These are phyloP conservation scores for Pseudonitzschia multiseries DNA, from an alignment of 108 stramenopile genomes.

Conservation along the genomic window DNA sequence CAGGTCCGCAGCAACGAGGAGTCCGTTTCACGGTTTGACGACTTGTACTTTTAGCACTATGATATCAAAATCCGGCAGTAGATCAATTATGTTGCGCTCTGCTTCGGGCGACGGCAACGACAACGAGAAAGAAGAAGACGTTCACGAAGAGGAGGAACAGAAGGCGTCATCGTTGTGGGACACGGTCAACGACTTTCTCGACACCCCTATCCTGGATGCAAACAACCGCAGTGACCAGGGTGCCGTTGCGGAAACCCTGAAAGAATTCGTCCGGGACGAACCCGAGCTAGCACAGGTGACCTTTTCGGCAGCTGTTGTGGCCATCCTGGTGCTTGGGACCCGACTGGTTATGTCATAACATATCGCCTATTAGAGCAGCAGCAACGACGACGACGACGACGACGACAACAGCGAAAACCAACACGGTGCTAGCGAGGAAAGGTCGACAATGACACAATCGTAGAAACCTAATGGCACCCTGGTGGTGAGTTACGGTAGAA, in stretches of 20 bases:
- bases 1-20: too few relatives aligned
- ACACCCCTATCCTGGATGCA: conserved; percentile 28
- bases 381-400: too few relatives aligned
- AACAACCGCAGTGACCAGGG: conserved; percentile 23
- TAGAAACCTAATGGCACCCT: too few relatives aligned
- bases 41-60: too few relatives aligned
- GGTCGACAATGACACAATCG: too few relatives aligned
- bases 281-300: conserved; percentile 23
- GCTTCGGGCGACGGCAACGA: neutral
- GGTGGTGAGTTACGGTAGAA: too few relatives aligned
- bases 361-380: neutral
- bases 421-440: too few relatives aligned
- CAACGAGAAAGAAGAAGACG: neutral
- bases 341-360: neutral
- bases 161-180: conserved; percentile 11
- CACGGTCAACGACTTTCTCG: conserved; percentile 14
- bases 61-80: too few relatives aligned
- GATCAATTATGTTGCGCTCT: neutral
- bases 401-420: too few relatives aligned
- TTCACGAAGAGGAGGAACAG: neutral
- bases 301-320: conserved; percentile 20
- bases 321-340: conserved; percentile 7
- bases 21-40: too few relatives aligned
- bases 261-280: conserved; percentile 22
- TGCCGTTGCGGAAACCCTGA: conserved; percentile 14